phyloP scores from a whole-genome alignment of 805 yeast species.

The Saccharomycopsis capsularis region DNA sequence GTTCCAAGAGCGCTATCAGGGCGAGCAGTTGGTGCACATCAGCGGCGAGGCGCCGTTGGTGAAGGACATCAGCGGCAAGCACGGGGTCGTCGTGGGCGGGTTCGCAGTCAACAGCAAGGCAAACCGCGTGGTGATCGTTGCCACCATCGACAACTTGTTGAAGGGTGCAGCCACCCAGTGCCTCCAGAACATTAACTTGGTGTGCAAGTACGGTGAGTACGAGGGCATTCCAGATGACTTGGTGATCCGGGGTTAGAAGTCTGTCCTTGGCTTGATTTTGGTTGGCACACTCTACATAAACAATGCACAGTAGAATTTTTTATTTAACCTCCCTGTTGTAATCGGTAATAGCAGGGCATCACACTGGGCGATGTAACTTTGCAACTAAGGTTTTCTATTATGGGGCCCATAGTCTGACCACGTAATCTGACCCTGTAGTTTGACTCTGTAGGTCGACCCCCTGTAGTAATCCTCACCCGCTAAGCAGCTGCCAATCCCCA shows the following conservation, averaged over 20 bases:
- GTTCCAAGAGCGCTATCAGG: slow-evolving; percentile 81
- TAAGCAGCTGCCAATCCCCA: no score
- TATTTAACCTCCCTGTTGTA: no score
- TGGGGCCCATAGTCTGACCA: no score
- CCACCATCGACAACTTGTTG: slow-evolving; percentile 89
- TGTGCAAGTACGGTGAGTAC: slow-evolving; percentile 84
- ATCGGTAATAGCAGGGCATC: no score
- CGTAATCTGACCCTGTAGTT: no score
- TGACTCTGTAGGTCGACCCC: no score
- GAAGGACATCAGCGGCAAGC: slow-evolving; percentile 85
- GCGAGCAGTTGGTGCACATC: slow-evolving; percentile 77
- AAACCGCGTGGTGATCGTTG: slow-evolving; percentile 88
- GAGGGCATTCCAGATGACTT: slow-evolving; percentile 85
- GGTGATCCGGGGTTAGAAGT: slow-evolving; percentile 44
- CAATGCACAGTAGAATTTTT: no score
- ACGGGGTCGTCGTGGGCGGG: slow-evolving; percentile 92
- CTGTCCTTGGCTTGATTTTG: no score
- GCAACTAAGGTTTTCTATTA: no score
- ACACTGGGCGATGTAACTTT: no score
- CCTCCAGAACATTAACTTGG: slow-evolving; percentile 89
- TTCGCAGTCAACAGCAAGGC: slow-evolving; percentile 86
- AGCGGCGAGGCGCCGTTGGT: slow-evolving; percentile 93
- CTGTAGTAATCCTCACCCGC: no score
- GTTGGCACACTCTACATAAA: no score
- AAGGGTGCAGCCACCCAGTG: slow-evolving; percentile 99